phyloP scores from a whole-genome alignment of 225 moss, liverwort and hornwort species.

The Thuidium tamariscinum region DNA sequence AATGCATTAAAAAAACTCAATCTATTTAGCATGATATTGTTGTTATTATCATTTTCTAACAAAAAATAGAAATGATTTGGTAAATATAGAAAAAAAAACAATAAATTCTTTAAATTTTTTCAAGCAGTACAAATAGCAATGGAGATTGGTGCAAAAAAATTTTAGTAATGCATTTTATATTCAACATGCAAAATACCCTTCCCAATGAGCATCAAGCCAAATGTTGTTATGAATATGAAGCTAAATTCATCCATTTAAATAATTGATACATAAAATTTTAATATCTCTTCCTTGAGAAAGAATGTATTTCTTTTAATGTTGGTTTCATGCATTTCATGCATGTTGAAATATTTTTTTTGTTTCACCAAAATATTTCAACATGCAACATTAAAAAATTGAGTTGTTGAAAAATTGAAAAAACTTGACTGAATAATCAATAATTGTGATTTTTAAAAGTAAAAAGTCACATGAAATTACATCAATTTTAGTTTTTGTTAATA shows the following conservation, averaged over 20 bases:
- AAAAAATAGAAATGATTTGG: background rate
- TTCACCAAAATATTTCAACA: too few species aligned
- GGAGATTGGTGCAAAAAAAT: background rate
- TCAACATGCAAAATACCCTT: background rate
- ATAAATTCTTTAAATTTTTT: background rate
- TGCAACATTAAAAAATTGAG: too few species aligned
- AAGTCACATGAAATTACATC: background rate
- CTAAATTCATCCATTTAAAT: background rate
- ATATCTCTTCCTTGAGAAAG: background rate
- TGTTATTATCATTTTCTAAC: background rate
- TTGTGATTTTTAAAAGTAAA: fast-evolving
- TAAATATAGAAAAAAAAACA: background rate
- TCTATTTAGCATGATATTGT: background rate
- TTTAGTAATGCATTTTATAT: background rate
- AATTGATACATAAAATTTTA: background rate
- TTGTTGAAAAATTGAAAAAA: too few species aligned
- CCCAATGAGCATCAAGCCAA: background rate
- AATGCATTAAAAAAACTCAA: background rate
- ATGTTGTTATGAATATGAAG: background rate
- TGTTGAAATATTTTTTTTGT: too few species aligned
- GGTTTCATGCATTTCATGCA: too few species aligned
- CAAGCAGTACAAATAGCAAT: fast-evolving
- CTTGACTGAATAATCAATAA: background rate
- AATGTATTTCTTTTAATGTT: background rate
- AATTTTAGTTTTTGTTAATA: background rate